Percentiles rank a stretch among this genome's conserved stretches.
phyloP scores from a whole-genome alignment of 1,139 yeast genomes.

The Zygoascus sp. region DNA sequence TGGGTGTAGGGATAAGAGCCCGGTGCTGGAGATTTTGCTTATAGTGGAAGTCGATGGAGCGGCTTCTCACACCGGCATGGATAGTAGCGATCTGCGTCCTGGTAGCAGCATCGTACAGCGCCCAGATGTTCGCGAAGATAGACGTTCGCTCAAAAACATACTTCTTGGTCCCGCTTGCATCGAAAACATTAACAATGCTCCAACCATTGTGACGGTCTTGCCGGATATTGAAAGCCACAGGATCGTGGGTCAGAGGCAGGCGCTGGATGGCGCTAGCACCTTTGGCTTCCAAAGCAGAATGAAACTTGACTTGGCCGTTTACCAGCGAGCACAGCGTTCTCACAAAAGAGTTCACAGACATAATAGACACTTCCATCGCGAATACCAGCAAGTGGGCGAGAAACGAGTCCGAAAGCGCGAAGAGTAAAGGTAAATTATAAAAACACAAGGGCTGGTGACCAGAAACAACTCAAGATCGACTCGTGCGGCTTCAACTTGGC shows the following conservation, averaged over 20 bases:
- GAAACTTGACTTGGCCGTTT: slow-evolving; percentile 13
- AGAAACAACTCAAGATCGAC: neutral
- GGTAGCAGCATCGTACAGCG: slow-evolving; percentile 43
- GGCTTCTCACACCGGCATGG: slow-evolving; percentile 45
- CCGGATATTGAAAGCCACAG: slow-evolving; percentile 45
- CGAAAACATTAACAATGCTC: slow-evolving; percentile 48
- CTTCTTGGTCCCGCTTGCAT: slow-evolving; percentile 41
- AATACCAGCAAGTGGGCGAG: neutral
- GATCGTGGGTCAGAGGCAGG: slow-evolving; percentile 31
- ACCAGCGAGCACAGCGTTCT: slow-evolving; percentile 17
- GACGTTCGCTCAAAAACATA: slow-evolving; percentile 52
- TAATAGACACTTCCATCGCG: slow-evolving; percentile 20
- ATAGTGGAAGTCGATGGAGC: slow-evolving; percentile 49
- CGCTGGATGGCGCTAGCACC: slow-evolving; percentile 17
- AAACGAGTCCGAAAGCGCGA: neutral
- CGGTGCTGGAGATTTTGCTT: slow-evolving; percentile 47
- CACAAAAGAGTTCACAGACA: slow-evolving; percentile 14
- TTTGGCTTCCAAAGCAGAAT: slow-evolving; percentile 12
- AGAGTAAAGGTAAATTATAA: neutral
- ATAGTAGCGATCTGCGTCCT: slow-evolving; percentile 50
- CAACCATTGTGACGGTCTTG: slow-evolving; percentile 47
- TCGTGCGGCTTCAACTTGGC: neutral
- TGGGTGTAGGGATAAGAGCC: slow-evolving; percentile 25
- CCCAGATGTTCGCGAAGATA: slow-evolving; percentile 51
- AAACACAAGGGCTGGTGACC: neutral